Evolutionary conservation across 2,329 filamentous ascomycete genomes (phyloP), one percentile per base, ranked within the genome.

Genomic region (Gaeumannomyces sp.): DNA sequence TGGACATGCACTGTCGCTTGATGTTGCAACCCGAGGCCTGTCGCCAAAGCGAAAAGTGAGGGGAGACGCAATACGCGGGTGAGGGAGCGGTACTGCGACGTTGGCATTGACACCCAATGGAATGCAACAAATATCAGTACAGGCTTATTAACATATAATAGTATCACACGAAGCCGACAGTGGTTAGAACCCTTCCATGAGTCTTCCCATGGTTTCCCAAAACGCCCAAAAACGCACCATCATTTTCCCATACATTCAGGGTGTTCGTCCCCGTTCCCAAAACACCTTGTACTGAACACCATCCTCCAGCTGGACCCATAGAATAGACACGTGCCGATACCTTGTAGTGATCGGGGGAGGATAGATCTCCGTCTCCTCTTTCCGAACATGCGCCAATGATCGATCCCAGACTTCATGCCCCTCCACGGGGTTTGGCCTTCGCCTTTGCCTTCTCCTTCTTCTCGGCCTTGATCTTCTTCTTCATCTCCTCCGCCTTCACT

Each of bases 381-480:
- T 22, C 33, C 11, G 33, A 11, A 14, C 11, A 35, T 13, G 33
- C 11, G 33, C 3, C 33, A 14, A 35, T 14, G 33, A 50, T 4
- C 38, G 1, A 19, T 50, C 19, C 38, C 8, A 16, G 16, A 22
- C 19, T 14, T 60, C 31, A 60, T 25, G 29, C 60, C 71, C 85
- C 81, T 28, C 87, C 89, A 68, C 91, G 87, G 19, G 94, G 93
- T 80, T 94, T 97, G 7, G 89, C 83, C 80, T 97, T 99, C 28
- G 87, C 85, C 69, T 91, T 91, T 69, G 93, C 93, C 85, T 98
- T 99, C 69, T 93, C 92, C 81, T 97, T 97, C 73, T 94, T 93
- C 65, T 96, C 92, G 68, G 91, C 87, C 84, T 97, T 99, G 70
- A 90, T 83, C 80, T 93, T 96, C 85, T 98, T 98, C 81, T 94